Percentiles rank a stretch among this genome's conserved stretches.
phyloP scores from a whole-genome alignment of 2,329 filamentous ascomycete species.

The Ceratocystis alfenasii region DNA sequence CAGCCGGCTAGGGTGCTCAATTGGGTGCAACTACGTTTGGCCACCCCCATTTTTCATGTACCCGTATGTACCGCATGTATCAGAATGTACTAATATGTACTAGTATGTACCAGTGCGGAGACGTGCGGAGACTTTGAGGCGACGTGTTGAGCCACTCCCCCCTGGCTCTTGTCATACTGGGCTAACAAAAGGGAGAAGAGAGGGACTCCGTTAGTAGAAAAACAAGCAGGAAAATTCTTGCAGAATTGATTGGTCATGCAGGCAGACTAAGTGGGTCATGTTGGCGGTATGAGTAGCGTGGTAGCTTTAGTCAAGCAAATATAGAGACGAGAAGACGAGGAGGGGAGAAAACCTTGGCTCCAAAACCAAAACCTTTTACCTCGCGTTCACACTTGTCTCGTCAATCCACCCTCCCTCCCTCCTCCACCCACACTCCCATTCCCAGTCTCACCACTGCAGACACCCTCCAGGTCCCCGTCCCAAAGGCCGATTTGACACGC shows the following conservation, averaged over 20 bases:
- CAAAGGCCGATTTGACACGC: conserved; percentile 20
- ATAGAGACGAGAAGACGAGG: conserved; percentile 5
- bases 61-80: neutral
- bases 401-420: conserved; percentile 21
- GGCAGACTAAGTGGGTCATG: neutral
- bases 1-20: neutral
- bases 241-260: neutral
- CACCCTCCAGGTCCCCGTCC: conserved; percentile 22
- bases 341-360: conserved; percentile 18
- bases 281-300: neutral
- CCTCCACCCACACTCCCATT: conserved; percentile 22
- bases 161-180: conserved; percentile 15
- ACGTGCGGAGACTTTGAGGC: neutral
- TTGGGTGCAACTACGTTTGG: neutral
- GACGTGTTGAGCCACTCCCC: conserved; percentile 12
- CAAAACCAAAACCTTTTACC: conserved; percentile 9
- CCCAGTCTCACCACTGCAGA: conserved; percentile 23
- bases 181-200: conserved; percentile 7
- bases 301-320: conserved; percentile 3
- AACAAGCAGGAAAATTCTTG: neutral
- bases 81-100: too few species aligned
- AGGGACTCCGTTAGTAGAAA: conserved; percentile 1
- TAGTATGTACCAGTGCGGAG: conserved; percentile 7
- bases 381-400: conserved; percentile 16
- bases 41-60: conserved; percentile 10